Conservation (phyloP, 345 rosid species). For the Euphorbia peplus region DNA sequence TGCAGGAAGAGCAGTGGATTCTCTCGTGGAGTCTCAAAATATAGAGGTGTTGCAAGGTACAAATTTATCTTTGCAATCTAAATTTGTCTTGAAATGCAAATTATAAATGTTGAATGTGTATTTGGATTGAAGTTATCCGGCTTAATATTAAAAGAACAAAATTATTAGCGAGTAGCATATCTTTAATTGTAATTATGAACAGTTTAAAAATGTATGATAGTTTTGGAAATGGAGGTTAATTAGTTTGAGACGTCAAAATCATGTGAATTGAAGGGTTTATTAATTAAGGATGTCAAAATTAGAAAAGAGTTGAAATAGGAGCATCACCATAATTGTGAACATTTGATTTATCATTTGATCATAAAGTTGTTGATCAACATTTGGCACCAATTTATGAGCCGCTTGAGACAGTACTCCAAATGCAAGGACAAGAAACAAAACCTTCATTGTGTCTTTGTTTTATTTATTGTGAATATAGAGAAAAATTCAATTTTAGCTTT, state of each 20-base stretch:
- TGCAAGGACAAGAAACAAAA: neutral
- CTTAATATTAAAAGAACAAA: neutral
- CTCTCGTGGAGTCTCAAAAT: conserved; percentile 93
- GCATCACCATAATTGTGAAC: neutral
- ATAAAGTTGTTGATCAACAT: neutral
- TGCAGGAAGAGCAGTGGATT: conserved; percentile 92
- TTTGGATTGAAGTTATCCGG: neutral
- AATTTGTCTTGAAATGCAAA: too few relatives aligned
- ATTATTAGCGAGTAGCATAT: too few relatives aligned
- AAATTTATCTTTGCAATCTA: too few relatives aligned
- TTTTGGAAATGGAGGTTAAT: too few relatives aligned
- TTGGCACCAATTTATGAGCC: neutral
- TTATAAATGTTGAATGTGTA: too few relatives aligned
- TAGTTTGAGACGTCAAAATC: too few relatives aligned
- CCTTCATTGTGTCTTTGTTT: too few relatives aligned
- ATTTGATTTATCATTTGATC: neutral
- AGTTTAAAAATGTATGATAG: too few relatives aligned
- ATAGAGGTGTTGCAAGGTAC: conserved; percentile 95
- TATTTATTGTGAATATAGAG: too few relatives aligned
- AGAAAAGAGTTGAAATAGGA: neutral
- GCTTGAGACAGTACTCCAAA: neutral
- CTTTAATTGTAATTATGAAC: too few relatives aligned
- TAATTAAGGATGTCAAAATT: neutral
- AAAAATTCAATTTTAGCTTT: too few relatives aligned
- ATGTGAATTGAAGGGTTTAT: neutral